phyloP scores from a whole-genome alignment of 192 early-diverging fungal species.

The Podila verticillata region DNA sequence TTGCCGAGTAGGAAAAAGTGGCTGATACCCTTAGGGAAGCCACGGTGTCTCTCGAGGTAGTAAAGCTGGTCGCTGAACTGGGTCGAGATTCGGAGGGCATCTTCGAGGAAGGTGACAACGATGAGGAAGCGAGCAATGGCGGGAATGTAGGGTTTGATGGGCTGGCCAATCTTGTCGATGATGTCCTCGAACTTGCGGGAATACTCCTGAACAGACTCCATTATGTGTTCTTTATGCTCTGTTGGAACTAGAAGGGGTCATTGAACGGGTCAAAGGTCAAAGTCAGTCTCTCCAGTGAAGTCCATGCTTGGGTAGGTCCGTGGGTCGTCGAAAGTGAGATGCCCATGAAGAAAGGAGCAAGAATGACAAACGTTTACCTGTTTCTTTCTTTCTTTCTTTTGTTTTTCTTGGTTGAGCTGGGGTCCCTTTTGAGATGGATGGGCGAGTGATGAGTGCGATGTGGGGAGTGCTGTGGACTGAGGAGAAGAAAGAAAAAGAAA shows the following conservation, averaged over 20 bases:
- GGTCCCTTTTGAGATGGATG: neutral
- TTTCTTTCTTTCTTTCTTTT: neutral
- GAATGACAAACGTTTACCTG: neutral
- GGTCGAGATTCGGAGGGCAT: slow-evolving; percentile 86
- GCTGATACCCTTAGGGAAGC: slow-evolving; percentile 82
- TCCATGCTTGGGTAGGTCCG: too few relatives aligned
- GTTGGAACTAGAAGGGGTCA: neutral
- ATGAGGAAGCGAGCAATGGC: slow-evolving; percentile 92
- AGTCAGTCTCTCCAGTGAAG: slow-evolving; percentile 1
- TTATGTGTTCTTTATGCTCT: slow-evolving; percentile 6
- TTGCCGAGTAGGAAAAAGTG: slow-evolving; percentile 90
- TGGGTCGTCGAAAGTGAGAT: too few relatives aligned
- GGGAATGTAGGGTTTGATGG: slow-evolving; percentile 92
- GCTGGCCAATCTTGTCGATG: slow-evolving; percentile 78
- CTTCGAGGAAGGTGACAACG: slow-evolving; percentile 96
- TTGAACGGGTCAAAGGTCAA: neutral
- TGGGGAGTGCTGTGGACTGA: neutral
- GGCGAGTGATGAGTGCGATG: neutral
- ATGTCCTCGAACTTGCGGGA: slow-evolving; percentile 76
- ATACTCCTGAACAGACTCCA: slow-evolving; percentile 60
- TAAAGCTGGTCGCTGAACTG: slow-evolving; percentile 92
- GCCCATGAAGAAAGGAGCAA: neutral
- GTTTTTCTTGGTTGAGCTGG: neutral
- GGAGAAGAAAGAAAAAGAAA: neutral
- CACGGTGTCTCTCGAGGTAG: slow-evolving; percentile 83